Evolutionary conservation across 163 green algal species (phyloP).

Genomic region (Scenedesmus sp.): DNA sequence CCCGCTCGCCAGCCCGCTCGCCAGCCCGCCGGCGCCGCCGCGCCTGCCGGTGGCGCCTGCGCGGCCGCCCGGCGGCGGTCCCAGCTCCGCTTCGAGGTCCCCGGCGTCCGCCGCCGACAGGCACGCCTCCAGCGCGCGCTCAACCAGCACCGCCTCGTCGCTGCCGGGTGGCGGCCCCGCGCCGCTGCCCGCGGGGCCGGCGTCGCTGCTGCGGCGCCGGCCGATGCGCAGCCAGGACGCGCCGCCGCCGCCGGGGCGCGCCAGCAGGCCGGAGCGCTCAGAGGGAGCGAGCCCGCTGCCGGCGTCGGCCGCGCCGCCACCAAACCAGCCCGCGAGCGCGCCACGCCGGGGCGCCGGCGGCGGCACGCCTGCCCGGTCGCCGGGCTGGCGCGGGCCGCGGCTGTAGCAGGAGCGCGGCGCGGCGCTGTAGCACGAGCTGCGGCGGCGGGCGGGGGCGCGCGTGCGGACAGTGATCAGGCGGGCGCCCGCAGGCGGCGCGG

Average conservation of each 20-base stretch:
- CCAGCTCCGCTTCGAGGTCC: background rate
- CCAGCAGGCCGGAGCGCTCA: background rate
- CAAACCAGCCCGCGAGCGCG: background rate
- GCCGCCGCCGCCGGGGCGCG: background rate
- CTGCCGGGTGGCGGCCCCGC: background rate
- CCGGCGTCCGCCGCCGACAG: slow-evolving; percentile 24
- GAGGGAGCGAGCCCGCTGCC: background rate
- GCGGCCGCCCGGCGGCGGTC: background rate
- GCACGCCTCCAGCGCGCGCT: slow-evolving; percentile 20
- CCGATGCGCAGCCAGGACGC: background rate
- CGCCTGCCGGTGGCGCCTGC: background rate
- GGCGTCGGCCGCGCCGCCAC: background rate
- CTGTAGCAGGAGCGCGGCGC: slow-evolving; percentile 24
- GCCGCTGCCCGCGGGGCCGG: background rate
- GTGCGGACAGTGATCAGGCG: background rate
- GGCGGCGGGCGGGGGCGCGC: background rate
- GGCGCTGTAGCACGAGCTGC: slow-evolving; percentile 17
- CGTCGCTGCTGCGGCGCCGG: background rate
- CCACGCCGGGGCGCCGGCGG: background rate
- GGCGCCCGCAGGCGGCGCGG: background rate
- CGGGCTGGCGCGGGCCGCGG: background rate
- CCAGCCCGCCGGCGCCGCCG: background rate
- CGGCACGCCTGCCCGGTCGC: background rate
- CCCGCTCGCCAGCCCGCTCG: background rate
- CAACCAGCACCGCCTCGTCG: slow-evolving; percentile 20